Conservation (phyloP, 148 eudicot genomes). For the Fagopyrum tataricum region DNA sequence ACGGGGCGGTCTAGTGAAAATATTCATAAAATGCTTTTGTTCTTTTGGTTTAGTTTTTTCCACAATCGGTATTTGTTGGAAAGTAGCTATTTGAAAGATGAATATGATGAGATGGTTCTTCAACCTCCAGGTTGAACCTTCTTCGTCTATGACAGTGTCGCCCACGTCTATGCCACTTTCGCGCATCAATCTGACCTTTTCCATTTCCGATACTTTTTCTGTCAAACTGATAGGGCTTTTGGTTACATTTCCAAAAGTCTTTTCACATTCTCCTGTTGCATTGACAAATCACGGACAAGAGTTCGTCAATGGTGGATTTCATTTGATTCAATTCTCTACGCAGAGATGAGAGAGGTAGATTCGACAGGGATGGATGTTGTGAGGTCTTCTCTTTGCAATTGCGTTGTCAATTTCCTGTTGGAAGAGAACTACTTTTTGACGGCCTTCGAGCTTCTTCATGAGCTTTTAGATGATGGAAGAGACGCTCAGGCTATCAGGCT, state of each 20-base stretch:
- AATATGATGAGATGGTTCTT: too few species aligned
- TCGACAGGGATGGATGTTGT: slow-evolving; percentile 69
- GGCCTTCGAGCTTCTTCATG: slow-evolving; percentile 98
- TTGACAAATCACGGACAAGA: neutral
- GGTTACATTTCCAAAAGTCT: neutral
- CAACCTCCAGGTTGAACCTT: too few species aligned
- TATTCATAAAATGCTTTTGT: too few species aligned
- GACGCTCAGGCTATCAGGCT: slow-evolving; percentile 94
- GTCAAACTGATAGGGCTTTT: neutral
- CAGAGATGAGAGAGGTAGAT: neutral
- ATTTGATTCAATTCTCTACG: neutral
- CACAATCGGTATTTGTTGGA: too few species aligned
- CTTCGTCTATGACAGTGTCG: too few species aligned
- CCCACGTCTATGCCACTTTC: too few species aligned
- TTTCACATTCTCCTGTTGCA: neutral
- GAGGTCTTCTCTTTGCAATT: slow-evolving; percentile 93
- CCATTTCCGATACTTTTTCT: too few species aligned
- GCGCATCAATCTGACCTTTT: too few species aligned
- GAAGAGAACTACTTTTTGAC: slow-evolving; percentile 88
- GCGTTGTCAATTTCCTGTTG: slow-evolving; percentile 89
- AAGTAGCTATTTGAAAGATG: too few species aligned
- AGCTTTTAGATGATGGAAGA: slow-evolving; percentile 93
- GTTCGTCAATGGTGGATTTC: neutral
- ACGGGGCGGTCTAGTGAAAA: too few species aligned
- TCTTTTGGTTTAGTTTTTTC: too few species aligned